Percentiles rank a stretch among this genome's conserved stretches.
These are phyloP conservation scores for Citrus mangshanensis DNA, from an alignment of 345 rosid genomes.

Conservation along the genomic window DNA sequence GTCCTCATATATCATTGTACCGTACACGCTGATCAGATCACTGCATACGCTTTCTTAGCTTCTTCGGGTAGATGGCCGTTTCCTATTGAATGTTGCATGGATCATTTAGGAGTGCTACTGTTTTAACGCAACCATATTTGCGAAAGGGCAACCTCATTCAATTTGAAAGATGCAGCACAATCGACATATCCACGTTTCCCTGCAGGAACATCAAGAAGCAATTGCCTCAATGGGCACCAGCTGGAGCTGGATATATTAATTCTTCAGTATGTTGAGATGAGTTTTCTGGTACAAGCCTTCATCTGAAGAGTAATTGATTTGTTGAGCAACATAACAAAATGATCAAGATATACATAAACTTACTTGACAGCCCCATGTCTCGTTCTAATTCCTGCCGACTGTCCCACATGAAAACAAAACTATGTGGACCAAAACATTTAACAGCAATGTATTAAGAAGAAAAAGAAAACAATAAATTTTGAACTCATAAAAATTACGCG, in stretches of 20 bases:
- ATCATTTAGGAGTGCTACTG: not conserved
- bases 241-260: constrained; percentile 61
- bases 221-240: constrained; percentile 61
- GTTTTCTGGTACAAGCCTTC: constrained; percentile 84
- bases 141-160: no score
- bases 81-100: not conserved
- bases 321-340: constrained; percentile 6
- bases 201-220: no score
- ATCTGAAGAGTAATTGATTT: constrained; percentile 38
- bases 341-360: constrained; percentile 66
- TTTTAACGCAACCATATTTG: no score
- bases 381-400: constrained; percentile 89
- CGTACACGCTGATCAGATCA: not conserved
- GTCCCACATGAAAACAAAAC: not conserved
- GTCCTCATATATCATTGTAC: not conserved
- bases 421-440: not conserved
- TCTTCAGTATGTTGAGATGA: constrained; percentile 89
- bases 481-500: no score
- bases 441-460: no score
- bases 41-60: no score
- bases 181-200: no score
- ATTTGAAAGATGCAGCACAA: no score
- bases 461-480: no score
- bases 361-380: constrained; percentile 72
- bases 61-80: not conserved